Conservation (phyloP, 139 green algal genomes). For the Coelastrella sp. region DNA sequence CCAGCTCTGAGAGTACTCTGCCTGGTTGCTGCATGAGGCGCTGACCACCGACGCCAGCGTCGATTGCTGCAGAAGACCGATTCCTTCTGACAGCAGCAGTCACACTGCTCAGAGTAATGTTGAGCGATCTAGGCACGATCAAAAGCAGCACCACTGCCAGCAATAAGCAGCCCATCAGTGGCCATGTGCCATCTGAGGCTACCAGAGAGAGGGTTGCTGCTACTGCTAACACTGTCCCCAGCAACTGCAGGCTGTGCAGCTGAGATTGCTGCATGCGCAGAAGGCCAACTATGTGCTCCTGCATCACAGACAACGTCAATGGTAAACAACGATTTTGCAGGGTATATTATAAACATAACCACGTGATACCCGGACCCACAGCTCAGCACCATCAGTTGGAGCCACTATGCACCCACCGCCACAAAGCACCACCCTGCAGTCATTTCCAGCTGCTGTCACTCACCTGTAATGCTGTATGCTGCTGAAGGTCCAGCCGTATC, state of each 20-base stretch:
- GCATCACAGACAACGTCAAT: neutral
- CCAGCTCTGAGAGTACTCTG: too few species aligned
- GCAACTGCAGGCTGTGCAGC: neutral
- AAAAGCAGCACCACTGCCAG: neutral
- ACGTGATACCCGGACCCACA: too few species aligned
- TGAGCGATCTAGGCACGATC: neutral
- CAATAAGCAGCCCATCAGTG: neutral
- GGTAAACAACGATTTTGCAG: too few species aligned
- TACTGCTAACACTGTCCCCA: neutral
- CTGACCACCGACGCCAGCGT: neutral
- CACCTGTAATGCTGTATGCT: constrained; percentile 48
- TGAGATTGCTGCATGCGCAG: constrained; percentile 8
- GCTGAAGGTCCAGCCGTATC: constrained; percentile 46
- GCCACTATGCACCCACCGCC: too few species aligned
- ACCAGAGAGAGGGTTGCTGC: neutral
- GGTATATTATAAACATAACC: too few species aligned
- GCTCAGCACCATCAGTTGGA: too few species aligned
- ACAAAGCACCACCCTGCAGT: neutral
- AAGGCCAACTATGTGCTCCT: constrained; percentile 41
- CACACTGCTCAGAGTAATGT: neutral
- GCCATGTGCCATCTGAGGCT: neutral
- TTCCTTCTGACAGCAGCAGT: neutral
- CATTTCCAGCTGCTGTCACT: neutral
- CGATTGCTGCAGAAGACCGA: neutral
- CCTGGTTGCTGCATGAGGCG: neutral